Conservation (phyloP, 768 basidiomycete species). For the Macrolepiota fuliginosa region DNA sequence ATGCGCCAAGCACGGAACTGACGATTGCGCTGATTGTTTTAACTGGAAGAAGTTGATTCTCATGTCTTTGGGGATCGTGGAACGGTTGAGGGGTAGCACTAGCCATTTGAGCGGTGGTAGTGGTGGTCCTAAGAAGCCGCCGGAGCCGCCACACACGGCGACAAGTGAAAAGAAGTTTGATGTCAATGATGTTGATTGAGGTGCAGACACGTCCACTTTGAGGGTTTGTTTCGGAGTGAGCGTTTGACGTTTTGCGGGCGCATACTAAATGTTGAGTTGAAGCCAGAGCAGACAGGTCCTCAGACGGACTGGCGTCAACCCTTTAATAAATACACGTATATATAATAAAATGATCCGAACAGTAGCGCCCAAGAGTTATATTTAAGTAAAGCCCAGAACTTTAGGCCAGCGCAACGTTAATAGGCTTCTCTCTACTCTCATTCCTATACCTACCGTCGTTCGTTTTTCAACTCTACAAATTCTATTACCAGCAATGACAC, state of each 20-base stretch:
- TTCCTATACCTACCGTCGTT: not conserved
- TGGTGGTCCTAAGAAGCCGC: not conserved
- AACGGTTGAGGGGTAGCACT: not conserved
- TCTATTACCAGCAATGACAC: not conserved
- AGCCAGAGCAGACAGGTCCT: no score
- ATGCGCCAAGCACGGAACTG: constrained; percentile 6
- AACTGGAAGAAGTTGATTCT: not conserved
- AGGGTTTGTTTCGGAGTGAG: no score
- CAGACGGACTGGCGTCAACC: no score
- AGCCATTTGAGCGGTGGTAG: not conserved
- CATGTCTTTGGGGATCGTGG: not conserved
- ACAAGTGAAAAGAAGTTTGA: not conserved
- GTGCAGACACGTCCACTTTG: no score
- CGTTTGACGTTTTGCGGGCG: not conserved
- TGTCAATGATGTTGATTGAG: not conserved
- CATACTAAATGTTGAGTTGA: not conserved
- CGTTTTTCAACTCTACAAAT: not conserved
- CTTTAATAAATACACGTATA: no score
- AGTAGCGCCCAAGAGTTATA: not conserved
- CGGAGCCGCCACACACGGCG: not conserved
- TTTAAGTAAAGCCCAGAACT: not conserved
- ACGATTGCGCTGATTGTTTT: constrained; percentile 7
- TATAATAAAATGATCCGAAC: constrained; percentile 1
- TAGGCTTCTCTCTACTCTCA: not conserved
- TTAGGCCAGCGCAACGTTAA: not conserved